A percentile compares a stretch with the other conserved stretches of the same genome.
Conservation (phyloP, 441 rosid species). For the Flueggea neowawraea region DNA sequence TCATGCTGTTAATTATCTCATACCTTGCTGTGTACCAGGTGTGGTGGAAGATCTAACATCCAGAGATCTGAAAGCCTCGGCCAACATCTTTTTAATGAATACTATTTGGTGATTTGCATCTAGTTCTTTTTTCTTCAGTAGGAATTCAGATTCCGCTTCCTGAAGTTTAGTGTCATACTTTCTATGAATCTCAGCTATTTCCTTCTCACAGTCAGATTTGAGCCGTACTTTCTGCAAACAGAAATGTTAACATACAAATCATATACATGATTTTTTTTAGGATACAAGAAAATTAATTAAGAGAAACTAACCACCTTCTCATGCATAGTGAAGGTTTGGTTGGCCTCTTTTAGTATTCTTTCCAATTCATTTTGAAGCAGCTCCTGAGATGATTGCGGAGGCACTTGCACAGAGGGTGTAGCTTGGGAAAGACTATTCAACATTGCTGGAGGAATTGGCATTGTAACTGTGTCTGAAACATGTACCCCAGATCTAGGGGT, state of each 20-base stretch:
- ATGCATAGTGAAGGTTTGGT: conserved; percentile 30
- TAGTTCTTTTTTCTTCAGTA: conserved; percentile 34
- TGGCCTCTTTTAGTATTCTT: conserved; percentile 50
- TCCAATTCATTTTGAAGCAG: conserved; percentile 89
- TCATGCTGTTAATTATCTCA: background rate
- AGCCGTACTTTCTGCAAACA: conserved; percentile 48
- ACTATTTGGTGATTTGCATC: conserved; percentile 36
- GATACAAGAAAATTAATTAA: conserved; percentile 17
- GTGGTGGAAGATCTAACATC: conserved; percentile 33
- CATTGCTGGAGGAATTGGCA: conserved; percentile 19
- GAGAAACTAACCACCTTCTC: conserved; percentile 52
- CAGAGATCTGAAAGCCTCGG: conserved; percentile 60
- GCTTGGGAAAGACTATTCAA: conserved; percentile 29
- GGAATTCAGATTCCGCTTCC: conserved; percentile 51
- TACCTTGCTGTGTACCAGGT: conserved; percentile 48
- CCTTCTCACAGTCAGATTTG: conserved; percentile 52
- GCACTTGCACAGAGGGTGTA: conserved; percentile 25
- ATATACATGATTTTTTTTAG: conserved; percentile 9
- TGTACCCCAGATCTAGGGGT: conserved; percentile 12
- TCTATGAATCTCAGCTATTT: conserved; percentile 60
- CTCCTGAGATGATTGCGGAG: conserved; percentile 36
- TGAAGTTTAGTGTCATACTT: conserved; percentile 52
- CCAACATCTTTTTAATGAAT: conserved; percentile 68
- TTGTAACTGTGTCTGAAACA: conserved; percentile 18
- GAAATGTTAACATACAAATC: conserved; percentile 3